These are phyloP conservation scores for Suillus sp. DNA, from an alignment of 768 basidiomycete species.

Conservation along the genomic window DNA sequence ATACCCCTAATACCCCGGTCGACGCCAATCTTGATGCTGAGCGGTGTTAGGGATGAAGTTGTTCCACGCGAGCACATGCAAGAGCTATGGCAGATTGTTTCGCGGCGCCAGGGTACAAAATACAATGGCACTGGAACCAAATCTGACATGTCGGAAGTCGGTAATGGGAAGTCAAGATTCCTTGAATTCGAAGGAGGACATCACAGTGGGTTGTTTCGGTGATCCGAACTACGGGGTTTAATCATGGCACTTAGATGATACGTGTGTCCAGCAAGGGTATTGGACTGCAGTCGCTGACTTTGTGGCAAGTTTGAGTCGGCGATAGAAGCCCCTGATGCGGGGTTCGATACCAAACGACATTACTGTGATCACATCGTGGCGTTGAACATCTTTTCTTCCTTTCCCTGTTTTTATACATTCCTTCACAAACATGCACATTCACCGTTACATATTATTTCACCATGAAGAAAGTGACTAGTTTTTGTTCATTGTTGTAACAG, in stretches of 20 bases:
- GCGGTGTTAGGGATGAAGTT: constrained; percentile 61
- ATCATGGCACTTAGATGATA: constrained; percentile 44
- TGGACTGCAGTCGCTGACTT: constrained; percentile 56
- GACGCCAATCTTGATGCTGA: constrained; percentile 81
- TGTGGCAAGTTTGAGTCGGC: constrained; percentile 30
- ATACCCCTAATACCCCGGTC: constrained; percentile 60
- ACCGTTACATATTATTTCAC: neutral
- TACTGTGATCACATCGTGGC: neutral
- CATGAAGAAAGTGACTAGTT: constrained; percentile 4
- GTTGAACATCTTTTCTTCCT: neutral
- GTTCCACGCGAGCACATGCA: constrained; percentile 60
- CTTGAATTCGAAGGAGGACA: constrained; percentile 55
- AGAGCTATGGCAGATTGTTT: constrained; percentile 64
- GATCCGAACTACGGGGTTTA: neutral
- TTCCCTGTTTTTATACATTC: constrained; percentile 5
- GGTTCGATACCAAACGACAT: neutral
- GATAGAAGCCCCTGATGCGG: neutral
- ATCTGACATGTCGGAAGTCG: constrained; percentile 46
- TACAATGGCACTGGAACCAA: constrained; percentile 26
- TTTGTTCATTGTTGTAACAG: constrained; percentile 6
- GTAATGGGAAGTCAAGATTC: constrained; percentile 55
- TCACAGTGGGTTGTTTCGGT: constrained; percentile 48
- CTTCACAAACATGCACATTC: constrained; percentile 8
- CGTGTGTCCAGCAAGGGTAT: constrained; percentile 55
- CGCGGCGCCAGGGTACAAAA: constrained; percentile 44